Evolutionary conservation across 164 flowering plant genomes (phyloP), one percentile per base, ranked within the genome.

Genomic region (Pachysandra terminalis): DNA sequence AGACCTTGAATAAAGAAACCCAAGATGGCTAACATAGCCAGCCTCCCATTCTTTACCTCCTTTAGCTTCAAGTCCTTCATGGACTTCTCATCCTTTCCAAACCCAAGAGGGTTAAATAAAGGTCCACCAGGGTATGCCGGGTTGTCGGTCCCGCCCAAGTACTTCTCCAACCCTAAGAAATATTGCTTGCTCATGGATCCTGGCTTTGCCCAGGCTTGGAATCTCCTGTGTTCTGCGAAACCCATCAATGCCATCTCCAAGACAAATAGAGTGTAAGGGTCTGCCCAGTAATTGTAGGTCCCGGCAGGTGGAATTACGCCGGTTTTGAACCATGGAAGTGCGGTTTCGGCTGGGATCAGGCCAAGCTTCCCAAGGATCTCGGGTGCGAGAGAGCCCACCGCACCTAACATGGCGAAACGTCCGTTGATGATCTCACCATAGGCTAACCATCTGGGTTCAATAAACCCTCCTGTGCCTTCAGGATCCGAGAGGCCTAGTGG

Each of bases 401-500:
- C 90, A 0, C 97, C 98, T 64, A 95, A 54, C 98, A 91, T 91
- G 61, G 97, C 96, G 41, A 9, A 86, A 19, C 97, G 90, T 0
- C 98, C 98, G 64, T 91, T 89, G 89, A 94, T 81, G 68, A 94
- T 56, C 82, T 94, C 95, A 4, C 98, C 97, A 57, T 94, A 94
- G 52, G 98, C 96, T 62, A 94, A 69, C 98, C 97, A 94, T 45
- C 52, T 88, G 0, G 98, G 97, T 78, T 94, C 96, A 59, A 94
- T 86, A 88, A 91, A 94, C 23, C 95, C 97, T 68, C 96, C 98
- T 8, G 96, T 74, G 40, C 98, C 97, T 77, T 94, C 98, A 0
- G 98, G 98, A 77, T 94, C 98, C 1, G 96, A 94, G 0, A 94
- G 92, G 0, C 98, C 98, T 15, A 94, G 75, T 19, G 97, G 98